Percentiles rank a stretch among this genome's conserved stretches.
Evolutionary conservation across 805 yeast species (phyloP).

Genomic region (Yamadazyma ubonensis): DNA sequence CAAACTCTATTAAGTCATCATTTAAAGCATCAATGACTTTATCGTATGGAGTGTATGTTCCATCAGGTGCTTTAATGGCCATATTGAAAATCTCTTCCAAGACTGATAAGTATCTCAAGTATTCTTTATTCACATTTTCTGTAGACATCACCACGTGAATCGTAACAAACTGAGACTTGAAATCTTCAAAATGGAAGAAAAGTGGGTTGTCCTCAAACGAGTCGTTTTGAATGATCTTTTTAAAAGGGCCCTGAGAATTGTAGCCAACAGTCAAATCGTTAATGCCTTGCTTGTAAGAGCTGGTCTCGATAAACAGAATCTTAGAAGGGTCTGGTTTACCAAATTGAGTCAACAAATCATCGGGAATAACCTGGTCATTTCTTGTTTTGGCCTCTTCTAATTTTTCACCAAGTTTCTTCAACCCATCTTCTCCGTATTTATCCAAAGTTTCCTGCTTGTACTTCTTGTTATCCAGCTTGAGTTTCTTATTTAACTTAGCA

Average conservation of each 20-base stretch:
- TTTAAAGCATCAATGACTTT: conserved; percentile 73
- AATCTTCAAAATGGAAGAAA: conserved; percentile 75
- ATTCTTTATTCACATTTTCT: conserved; percentile 45
- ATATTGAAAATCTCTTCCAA: conserved; percentile 67
- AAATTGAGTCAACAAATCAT: conserved; percentile 57
- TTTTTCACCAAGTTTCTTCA: conserved; percentile 47
- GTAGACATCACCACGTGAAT: conserved; percentile 63
- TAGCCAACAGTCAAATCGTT: conserved; percentile 37
- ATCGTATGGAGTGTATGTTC: conserved; percentile 57
- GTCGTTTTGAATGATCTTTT: conserved; percentile 19
- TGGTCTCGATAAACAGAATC: conserved; percentile 69
- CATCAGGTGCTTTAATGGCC: conserved; percentile 62
- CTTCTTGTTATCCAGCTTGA: conserved; percentile 52
- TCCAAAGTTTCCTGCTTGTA: conserved; percentile 49
- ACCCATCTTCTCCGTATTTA: conserved; percentile 59
- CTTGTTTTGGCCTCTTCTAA: conserved; percentile 61
- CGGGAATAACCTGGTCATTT: conserved; percentile 80
- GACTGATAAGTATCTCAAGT: conserved; percentile 63
- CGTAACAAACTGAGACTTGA: conserved; percentile 74
- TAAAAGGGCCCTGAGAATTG: conserved; percentile 21
- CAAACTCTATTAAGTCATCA: conserved; percentile 65
- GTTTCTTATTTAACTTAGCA: conserved; percentile 48
- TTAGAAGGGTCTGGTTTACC: conserved; percentile 71
- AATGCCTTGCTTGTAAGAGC: conserved; percentile 59
- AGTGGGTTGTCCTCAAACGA: conserved; percentile 51